Evolutionary conservation across 768 basidiomycete species (phyloP), one percentile per base, ranked within the genome.

Genomic region (Phlegmacium glaucopus): DNA sequence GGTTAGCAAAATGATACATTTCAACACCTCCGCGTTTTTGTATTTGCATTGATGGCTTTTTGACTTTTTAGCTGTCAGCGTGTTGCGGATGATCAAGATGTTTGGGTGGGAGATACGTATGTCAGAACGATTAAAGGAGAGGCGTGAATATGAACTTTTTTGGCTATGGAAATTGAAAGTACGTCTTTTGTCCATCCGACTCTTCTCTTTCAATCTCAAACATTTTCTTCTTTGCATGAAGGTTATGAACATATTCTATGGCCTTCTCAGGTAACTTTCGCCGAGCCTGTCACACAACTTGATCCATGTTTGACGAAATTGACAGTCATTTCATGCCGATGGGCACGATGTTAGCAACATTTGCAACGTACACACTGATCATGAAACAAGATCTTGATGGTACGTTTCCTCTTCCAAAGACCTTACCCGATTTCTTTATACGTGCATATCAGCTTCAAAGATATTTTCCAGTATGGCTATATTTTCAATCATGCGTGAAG

Each of bases 21-120:
- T 25, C 37, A 32, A 30, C 12, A 8, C 15, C 2, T 38, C 26
- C 13, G 32, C 9, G 13, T 35, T 25, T 22, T 28, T 39, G 41
- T 41, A 42, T 39, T 42, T 25, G 7, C 29, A n/a, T 69, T 65
- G 22, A 69, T 64, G 39, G 37, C n/a, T n/a, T n/a, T n/a, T n/a
- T n/a, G n/a, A n/a, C n/a, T n/a, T n/a, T n/a, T n/a, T 47, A 79
- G 79, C 70, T 3, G 70, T 82, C 59, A 74, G 72, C 48, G 72
- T 80, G 25, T 58, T 85, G 9, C 77, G 83, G 10, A 85, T 86
- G 79, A 70, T 86, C 56, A 88, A 88, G 63, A 67, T 88, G 40
- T 87, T 90, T 55, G 87, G 75, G 6, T 78, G 87, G 76, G 75
- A 83, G 71, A 74, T 76, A 43, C 73, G 77, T 39, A 77, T 85